Evolutionary conservation across 1,139 yeast genomes (phyloP).

Genomic region (Magnusiomyces fungicola): DNA sequence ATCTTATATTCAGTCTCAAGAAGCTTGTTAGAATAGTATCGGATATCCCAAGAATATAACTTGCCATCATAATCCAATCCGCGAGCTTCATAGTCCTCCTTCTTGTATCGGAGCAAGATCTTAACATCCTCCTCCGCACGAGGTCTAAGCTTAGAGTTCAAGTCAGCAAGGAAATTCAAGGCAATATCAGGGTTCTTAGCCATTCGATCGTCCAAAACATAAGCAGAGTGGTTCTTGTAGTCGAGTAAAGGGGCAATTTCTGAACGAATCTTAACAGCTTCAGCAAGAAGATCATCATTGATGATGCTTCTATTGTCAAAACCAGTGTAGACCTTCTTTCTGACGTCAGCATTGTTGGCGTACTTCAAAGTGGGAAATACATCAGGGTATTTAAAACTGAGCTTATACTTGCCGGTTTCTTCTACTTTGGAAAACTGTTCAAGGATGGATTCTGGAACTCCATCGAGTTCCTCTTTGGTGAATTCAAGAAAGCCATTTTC

Average conservation of each 20-base stretch:
- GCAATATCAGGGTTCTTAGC: conserved; percentile 62
- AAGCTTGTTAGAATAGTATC: conserved; percentile 55
- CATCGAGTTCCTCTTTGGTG: conserved; percentile 58
- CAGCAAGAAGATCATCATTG: conserved; percentile 52
- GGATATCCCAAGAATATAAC: conserved; percentile 68
- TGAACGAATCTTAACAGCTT: conserved; percentile 55
- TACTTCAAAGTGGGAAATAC: conserved; percentile 66
- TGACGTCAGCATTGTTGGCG: conserved; percentile 55
- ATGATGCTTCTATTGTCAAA: conserved; percentile 56
- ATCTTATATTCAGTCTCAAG: conserved; percentile 64
- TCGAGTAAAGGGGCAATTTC: conserved; percentile 58
- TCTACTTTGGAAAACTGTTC: conserved; percentile 48
- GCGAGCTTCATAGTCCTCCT: conserved; percentile 41
- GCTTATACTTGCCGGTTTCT: conserved; percentile 44
- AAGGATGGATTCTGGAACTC: conserved; percentile 60
- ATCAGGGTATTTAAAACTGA: conserved; percentile 79
- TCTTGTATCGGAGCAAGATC: conserved; percentile 46
- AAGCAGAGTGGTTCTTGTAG: conserved; percentile 59
- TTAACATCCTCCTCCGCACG: conserved; percentile 51
- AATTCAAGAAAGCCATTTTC: conserved; percentile 56
- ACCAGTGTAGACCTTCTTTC: conserved; percentile 57
- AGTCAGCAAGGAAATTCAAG: conserved; percentile 51
- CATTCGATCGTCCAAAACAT: conserved; percentile 68
- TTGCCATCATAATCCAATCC: conserved; percentile 38
- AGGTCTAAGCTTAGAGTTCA: conserved; percentile 50